Base-by-base conservation (phyloP, 2,329 filamentous ascomycete species). In the Anisogramma anomala region DNA sequence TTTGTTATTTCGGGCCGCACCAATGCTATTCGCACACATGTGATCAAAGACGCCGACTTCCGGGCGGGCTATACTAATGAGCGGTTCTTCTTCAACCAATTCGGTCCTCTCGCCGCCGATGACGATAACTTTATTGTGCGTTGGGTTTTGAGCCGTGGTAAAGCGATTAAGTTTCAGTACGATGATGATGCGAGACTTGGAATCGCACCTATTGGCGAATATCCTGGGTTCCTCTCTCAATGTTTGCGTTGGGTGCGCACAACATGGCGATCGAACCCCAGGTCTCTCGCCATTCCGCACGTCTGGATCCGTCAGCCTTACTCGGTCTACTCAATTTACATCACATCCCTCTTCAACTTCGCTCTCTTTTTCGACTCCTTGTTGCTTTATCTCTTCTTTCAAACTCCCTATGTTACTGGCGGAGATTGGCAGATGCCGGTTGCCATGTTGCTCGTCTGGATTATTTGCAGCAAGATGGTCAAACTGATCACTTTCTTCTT, bases 61-160 rank as follows among this genome's bases (percentile, higher is more conserved):
- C 53, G 65, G 4, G 18, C 52, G 0, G 52, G 49, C 0, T 79
- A 71, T 52, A 53, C 58, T 2, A 61, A 69, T 35, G 74, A 79
- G 49, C 56, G 42, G 6, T n/a, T n/a, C n/a, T n/a, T n/a, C n/a
- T n/a, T n/a, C n/a, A 57, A 58, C 0, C 31, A 53, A 0, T 57
- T 66, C 1, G 61, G 56, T 1, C 67, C 68, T 0, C 54, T 77
- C 2, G 65, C 68, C n/a, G 62, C 65, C 0, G 76, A 79, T 45
- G 75, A 79, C 43, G 76, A 80, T 58, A 79, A 79, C 53, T 79
- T 69, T 49, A 58, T 73, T 22, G 79, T 74, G 0, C 62, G 76
- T 10, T 72, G 65, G 45, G 61, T 68, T 4, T 64, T 72, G 33
- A 58, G 58, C 6, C 53, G 65, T 3, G 64, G 64, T n/a, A 74